Evolutionary conservation across 2,329 filamentous ascomycete species (phyloP), one percentile per base, ranked within the genome.

Genomic region (Aspergillus oerlinghausenensis): DNA sequence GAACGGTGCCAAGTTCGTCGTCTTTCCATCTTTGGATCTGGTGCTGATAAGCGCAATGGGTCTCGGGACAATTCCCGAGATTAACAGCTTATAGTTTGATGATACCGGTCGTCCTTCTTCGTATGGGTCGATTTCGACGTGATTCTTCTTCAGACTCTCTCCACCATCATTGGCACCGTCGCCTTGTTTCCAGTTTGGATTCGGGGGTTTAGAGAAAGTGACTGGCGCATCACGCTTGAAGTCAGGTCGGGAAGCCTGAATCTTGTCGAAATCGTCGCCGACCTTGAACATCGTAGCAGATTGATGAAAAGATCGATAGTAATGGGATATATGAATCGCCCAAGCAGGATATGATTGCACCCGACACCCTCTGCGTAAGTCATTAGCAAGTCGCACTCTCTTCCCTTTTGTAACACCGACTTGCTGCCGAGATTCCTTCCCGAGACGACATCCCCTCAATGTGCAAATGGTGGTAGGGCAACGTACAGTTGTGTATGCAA

Each of bases 61-160:
- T 11, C 93, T 84, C 1, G 93, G 93, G 17, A 92, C 82, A 63
- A 97, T 84, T 61, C 85, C 86, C 19, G 86, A 89, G 73, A 97
- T 96, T 59, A 97, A 80, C 14, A 97, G 83, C 76, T 96, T 96
- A 83, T 97, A 97, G 81, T 97, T 97, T 76, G 83, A 85, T 1
- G 79, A 76, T 0, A 84, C 75, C 0, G 85, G 81, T 0, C 92
- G 83, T 32, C 86, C 89, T 28, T 85, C 77, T 55, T 82, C 87
- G 71, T 92, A 86, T 0, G 92, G 92, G 73, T 96, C 88, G 65
- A 97, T 96, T 68, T 86, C 78, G 62, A 93, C 74, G 75, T 96
- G 90, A 1, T 77, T 71, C 57, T 84, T 83, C 54, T 77, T 70
- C 60, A 83, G 66, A 55, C 75, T 73, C 51, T 75, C 76, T 11